phyloP scores from a whole-genome alignment of 345 rosid genomes.

The Arabis hirsuta region DNA sequence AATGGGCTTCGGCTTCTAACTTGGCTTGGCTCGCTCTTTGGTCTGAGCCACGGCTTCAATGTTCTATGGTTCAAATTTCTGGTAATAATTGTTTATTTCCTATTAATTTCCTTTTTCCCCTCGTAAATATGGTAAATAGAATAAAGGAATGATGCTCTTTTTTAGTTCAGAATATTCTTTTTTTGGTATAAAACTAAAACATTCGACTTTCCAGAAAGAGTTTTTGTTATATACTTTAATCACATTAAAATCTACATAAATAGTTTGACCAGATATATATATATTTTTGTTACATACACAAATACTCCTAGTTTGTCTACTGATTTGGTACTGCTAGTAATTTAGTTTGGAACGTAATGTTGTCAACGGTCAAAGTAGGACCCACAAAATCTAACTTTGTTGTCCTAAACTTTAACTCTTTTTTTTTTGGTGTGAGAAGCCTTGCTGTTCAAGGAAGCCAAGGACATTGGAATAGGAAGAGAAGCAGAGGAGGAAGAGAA shows the following conservation, averaged over 20 bases:
- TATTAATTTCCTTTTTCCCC: neutral
- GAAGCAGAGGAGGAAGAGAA: conserved; percentile 53
- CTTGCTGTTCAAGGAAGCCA: conserved; percentile 74
- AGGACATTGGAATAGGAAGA: conserved; percentile 47
- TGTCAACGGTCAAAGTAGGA: conserved; percentile 16
- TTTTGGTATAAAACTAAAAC: neutral
- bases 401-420: neutral
- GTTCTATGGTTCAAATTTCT: conserved; percentile 68
- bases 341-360: neutral
- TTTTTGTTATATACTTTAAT: too few relatives aligned
- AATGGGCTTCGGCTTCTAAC: conserved; percentile 85
- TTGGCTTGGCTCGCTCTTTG: conserved; percentile 70
- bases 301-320: too few relatives aligned
- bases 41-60: conserved; percentile 76
- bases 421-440: conserved; percentile 44
- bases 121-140: conserved; percentile 19
- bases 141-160: neutral
- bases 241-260: too few relatives aligned
- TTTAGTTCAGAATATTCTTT: conserved; percentile 4
- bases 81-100: conserved; percentile 45
- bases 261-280: neutral
- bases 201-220: neutral
- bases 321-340: neutral
- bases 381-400: neutral
- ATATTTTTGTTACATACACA: too few relatives aligned